Base-by-base conservation (phyloP, 352 stramenopile species). In the Globisporangium nodosum region DNA sequence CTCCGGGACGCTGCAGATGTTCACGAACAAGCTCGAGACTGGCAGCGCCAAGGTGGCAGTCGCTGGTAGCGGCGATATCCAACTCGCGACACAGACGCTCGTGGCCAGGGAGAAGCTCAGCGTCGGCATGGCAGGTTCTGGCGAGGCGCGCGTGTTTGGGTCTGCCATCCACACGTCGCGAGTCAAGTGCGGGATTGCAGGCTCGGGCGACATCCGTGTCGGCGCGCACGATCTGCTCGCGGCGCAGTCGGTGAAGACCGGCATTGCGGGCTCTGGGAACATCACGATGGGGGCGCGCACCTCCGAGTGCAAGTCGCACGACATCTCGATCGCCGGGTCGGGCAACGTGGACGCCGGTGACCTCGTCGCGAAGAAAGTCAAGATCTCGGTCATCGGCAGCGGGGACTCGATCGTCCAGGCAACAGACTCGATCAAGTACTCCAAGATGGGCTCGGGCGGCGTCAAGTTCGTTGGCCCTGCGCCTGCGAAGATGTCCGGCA, bases 261-360 rank as follows among this genome's bases (percentile, higher is more conserved):
- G 55, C 3, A 37, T 71, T 21, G 56, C 54, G 37, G 66, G 66
- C 16, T 71, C 63, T 0, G 66, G 66, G 0, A 56, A 66, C 49
- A 54, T 74, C 27, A 47, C 42, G 13, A 12, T 74, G 43, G 66
- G 63, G 1, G 60, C 66, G 3, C 18, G 21, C 0, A 15, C 33
- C 8, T 54, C 58, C 1, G 56, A 65, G 18, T 65, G 63, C 27
- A 52, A 51, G 0, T 35, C 49, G 1, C 54, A 55, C 31, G 54
- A 60, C 13, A 49, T 66, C 42, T 56, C 47, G n/a, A 60, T 74
- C 51, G 50, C 64, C 20, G 67, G 67, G 16, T 74, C 67, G 0
- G 67, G 67, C 0, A 47, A 56, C 5, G 53, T 74, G 1, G 64
- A 74, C 8, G 57, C 52, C 0, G 59, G 64, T 30, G 61, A 70